Percentiles rank a stretch among this genome's conserved stretches.
Conservation (phyloP, 2,329 filamentous ascomycete genomes). For the Exophiala bonariae region DNA sequence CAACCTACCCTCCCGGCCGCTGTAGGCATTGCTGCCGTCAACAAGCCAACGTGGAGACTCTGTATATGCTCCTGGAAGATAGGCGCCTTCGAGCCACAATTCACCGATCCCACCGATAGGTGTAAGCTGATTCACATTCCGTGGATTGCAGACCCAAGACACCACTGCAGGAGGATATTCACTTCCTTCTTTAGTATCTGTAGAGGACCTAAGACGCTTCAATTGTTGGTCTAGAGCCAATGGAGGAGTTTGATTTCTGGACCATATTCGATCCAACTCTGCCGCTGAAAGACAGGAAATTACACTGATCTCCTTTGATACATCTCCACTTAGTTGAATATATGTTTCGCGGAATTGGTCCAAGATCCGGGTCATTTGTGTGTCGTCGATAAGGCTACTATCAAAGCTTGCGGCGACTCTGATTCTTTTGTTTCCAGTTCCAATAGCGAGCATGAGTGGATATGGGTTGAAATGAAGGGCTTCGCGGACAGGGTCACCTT, state of each 20-base stretch:
- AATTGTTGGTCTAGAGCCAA: conserved; percentile 34
- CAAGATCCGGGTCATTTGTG: conserved; percentile 55
- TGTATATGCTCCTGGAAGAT: conserved; percentile 30
- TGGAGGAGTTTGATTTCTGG: conserved; percentile 41
- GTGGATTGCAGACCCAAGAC: conserved; percentile 43
- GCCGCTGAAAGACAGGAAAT: conserved; percentile 39
- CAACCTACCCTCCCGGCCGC: conserved; percentile 34
- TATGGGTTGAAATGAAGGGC: conserved; percentile 56
- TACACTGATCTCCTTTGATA: conserved; percentile 26
- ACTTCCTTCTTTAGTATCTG: conserved; percentile 11
- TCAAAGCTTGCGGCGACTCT: conserved; percentile 66
- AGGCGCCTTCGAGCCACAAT: conserved; percentile 40
- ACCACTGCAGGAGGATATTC: conserved; percentile 40
- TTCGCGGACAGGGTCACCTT: conserved; percentile 56
- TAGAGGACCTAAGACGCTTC: conserved; percentile 5
- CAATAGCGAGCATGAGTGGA: conserved; percentile 50
- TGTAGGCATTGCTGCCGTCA: conserved; percentile 34
- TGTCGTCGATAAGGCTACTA: conserved; percentile 55
- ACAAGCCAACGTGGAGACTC: conserved; percentile 36
- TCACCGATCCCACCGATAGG: conserved; percentile 39
- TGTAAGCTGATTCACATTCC: conserved; percentile 36
- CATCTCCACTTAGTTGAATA: conserved; percentile 45
- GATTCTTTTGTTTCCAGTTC: conserved; percentile 51
- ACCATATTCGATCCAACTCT: conserved; percentile 46
- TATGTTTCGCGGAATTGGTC: conserved; percentile 54